Conservation (phyloP, 2,329 filamentous ascomycete genomes). For the Orbilia ellipsospora region DNA sequence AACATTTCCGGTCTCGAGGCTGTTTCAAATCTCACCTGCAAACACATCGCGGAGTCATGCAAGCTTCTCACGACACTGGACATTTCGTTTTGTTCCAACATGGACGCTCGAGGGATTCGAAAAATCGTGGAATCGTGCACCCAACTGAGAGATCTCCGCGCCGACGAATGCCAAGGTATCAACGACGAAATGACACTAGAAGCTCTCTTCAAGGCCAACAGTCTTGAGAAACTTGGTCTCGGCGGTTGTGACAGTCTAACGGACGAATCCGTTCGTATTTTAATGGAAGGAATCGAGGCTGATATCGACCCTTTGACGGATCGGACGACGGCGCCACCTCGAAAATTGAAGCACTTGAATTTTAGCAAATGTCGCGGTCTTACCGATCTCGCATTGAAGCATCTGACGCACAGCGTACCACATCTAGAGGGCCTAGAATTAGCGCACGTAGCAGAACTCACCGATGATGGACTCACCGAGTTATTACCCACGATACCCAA, state of each 20-base stretch:
- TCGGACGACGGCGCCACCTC: slow-evolving; percentile 77
- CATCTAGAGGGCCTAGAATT: slow-evolving; percentile 84
- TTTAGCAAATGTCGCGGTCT: slow-evolving; percentile 80
- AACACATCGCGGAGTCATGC: slow-evolving; percentile 83
- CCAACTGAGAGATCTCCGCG: slow-evolving; percentile 80
- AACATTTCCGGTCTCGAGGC: slow-evolving; percentile 85
- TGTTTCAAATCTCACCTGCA: slow-evolving; percentile 85
- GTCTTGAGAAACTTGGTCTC: slow-evolving; percentile 81
- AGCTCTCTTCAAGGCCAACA: slow-evolving; percentile 81
- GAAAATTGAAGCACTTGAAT: slow-evolving; percentile 84
- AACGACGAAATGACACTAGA: slow-evolving; percentile 77
- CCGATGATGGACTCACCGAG: slow-evolving; percentile 76
- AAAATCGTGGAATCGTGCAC: slow-evolving; percentile 78
- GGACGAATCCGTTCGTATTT: slow-evolving; percentile 76
- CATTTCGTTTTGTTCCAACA: slow-evolving; percentile 90
- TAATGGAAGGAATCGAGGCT: slow-evolving; percentile 80
- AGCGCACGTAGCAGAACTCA: slow-evolving; percentile 78
- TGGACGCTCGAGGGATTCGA: slow-evolving; percentile 80
- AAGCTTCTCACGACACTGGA: slow-evolving; percentile 85
- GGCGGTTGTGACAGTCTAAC: slow-evolving; percentile 82
- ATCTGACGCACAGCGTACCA: slow-evolving; percentile 79
- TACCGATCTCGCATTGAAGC: slow-evolving; percentile 77
- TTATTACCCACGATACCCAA: slow-evolving; percentile 79
- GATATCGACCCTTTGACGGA: slow-evolving; percentile 84
- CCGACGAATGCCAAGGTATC: slow-evolving; percentile 83